Conservation (phyloP, 108 stramenopile species). For the Skeletonema potamos region DNA sequence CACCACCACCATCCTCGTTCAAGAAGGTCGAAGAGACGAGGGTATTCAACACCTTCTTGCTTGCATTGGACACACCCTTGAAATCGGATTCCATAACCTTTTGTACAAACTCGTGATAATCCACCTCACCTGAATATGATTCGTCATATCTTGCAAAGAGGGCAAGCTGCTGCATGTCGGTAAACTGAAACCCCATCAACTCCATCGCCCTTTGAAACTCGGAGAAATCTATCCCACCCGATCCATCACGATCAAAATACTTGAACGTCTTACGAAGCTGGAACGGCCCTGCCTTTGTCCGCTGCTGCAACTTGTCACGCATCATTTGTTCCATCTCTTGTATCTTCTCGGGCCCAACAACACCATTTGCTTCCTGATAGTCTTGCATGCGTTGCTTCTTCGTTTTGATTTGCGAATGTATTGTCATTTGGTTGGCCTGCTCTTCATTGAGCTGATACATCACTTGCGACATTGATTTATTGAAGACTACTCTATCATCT, state of each 20-base stretch:
- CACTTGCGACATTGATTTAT: slow-evolving; percentile 59
- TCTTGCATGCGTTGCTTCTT: slow-evolving; percentile 48
- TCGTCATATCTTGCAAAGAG: slow-evolving; percentile 67
- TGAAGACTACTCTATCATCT: slow-evolving; percentile 66
- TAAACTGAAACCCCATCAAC: slow-evolving; percentile 71
- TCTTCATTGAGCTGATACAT: slow-evolving; percentile 55
- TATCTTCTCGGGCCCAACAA: slow-evolving; percentile 61
- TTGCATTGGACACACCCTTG: slow-evolving; percentile 39
- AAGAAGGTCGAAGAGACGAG: slow-evolving; percentile 53
- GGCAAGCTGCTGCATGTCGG: slow-evolving; percentile 62
- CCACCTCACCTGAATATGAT: slow-evolving; percentile 61
- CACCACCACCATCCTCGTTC: slow-evolving; percentile 5
- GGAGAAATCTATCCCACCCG: slow-evolving; percentile 57
- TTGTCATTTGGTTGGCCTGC: slow-evolving; percentile 29
- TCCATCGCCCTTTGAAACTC: slow-evolving; percentile 73
- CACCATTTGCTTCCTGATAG: slow-evolving; percentile 58
- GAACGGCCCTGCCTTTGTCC: slow-evolving; percentile 62
- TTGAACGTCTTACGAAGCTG: slow-evolving; percentile 69
- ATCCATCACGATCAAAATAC: slow-evolving; percentile 67
- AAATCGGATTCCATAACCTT: slow-evolving; percentile 66
- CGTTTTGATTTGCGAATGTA: slow-evolving; percentile 33
- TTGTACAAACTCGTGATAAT: slow-evolving; percentile 59
- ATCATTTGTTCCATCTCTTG: slow-evolving; percentile 71
- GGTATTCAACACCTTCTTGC: slow-evolving; percentile 39
- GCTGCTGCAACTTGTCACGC: slow-evolving; percentile 66